Conservation (phyloP, 2,329 filamentous ascomycete genomes). For the Ustulina deusta region DNA sequence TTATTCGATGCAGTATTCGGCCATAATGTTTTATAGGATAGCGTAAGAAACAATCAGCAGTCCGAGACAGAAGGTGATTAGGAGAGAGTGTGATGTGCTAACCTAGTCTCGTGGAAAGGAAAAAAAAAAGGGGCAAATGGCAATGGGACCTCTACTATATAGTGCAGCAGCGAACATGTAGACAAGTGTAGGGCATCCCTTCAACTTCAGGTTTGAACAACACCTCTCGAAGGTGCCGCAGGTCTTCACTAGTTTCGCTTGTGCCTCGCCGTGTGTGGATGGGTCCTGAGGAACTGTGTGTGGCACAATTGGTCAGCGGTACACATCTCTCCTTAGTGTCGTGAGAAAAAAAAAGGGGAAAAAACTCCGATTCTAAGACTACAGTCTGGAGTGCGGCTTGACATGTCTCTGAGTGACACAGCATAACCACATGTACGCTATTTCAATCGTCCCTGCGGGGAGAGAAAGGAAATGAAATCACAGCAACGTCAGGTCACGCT, state of each 20-base stretch:
- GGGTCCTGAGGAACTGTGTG: neutral
- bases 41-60: conserved; percentile 6
- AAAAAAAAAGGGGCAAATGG: neutral
- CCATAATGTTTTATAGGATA: neutral
- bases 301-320: conserved; percentile 10
- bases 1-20: neutral
- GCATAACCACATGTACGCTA: neutral
- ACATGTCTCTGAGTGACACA: conserved; percentile 25
- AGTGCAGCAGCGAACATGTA: neutral
- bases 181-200: neutral
- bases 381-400: conserved; percentile 11
- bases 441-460: conserved; percentile 24
- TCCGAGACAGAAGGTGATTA: neutral
- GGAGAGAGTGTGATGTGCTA: conserved; percentile 1
- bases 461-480: conserved; percentile 30
- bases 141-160: neutral
- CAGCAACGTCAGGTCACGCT: conserved; percentile 36
- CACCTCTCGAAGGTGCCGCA: conserved; percentile 27
- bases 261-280: conserved; percentile 11
- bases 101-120: neutral
- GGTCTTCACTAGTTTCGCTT: neutral
- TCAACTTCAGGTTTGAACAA: conserved; percentile 9
- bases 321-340: neutral
- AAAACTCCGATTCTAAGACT: conserved; percentile 21
- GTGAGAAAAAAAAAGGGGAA: neutral